These are phyloP conservation scores for Sequoia sempervirens DNA, from an alignment of 75 land plant genomes.

Conservation along the genomic window DNA sequence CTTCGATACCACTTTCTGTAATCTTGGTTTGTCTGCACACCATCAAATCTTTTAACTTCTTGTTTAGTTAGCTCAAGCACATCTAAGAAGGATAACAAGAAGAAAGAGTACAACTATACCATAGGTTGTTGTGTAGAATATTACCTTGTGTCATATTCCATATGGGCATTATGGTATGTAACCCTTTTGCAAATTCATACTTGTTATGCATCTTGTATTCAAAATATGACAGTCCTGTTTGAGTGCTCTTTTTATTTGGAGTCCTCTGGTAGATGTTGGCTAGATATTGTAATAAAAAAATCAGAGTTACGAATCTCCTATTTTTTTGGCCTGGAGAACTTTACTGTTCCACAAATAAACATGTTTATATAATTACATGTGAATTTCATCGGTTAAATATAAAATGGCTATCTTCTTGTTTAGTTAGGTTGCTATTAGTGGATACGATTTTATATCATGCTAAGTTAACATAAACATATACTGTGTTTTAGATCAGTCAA, in stretches of 20 bases:
- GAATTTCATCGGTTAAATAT: not conserved
- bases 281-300: too few species aligned
- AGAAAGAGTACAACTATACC: not conserved
- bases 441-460: too few species aligned
- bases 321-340: not conserved
- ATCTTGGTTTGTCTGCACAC: not conserved
- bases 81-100: not conserved
- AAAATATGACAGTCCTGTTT: too few species aligned
- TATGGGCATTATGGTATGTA: too few species aligned
- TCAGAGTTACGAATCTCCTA: not conserved
- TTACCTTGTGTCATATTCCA: not conserved
- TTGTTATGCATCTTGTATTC: too few species aligned
- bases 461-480: too few species aligned
- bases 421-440: too few species aligned
- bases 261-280: not conserved
- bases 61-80: not conserved
- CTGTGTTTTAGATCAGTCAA: too few species aligned
- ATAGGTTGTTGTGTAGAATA: too few species aligned
- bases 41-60: not conserved
- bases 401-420: not conserved
- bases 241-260: too few species aligned
- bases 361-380: not conserved
- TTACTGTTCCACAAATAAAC: not conserved
- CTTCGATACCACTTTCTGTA: not conserved
- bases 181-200: too few species aligned